Evolutionary conservation across 1,284 basidiomycete species (phyloP), one percentile per base, ranked within the genome.

Genomic region (Retiboletus flavoniger): DNA sequence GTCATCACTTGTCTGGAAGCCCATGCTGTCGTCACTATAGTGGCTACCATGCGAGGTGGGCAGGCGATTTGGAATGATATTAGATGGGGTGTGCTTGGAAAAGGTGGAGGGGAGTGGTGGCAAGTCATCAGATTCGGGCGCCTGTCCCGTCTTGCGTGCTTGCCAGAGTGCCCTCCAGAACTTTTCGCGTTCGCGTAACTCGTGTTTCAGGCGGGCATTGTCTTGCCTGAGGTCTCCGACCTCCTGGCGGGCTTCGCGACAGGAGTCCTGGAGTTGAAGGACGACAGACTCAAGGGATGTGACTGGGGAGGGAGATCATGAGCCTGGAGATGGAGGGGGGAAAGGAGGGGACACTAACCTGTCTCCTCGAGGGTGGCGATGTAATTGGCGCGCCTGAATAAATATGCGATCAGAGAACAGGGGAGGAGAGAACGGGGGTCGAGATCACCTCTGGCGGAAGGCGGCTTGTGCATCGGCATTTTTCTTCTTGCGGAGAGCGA

Each of bases 351-450:
- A 58, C 66, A 59, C 71, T 74, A 66, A 87, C 89, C 89, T 77
- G 89, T 90, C 72, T 90, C 89, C 70, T 92, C 90, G 60, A 92
- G 80, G n/a, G 89, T 91, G 44, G 87, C 83, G 67, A 92, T 92
- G 69, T 92, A 92, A 72, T 89, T 91, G 48, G 87, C 87, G 60
- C 89, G 79, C 64, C 89, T 77, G 40, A 81, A 63, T 83, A 74
- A 53, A 53, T 87, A 68, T 75, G 76, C 16, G 59, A 71, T 68
- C 55, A 67, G 66, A 52, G 41, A 55, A 47, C 19, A 32, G 48
- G 36, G 47, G 50, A 46, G 17, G 45, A 36, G 44, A 11, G 42
- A 4, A n/a, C 17, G 44, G 50, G 50, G 50, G 19, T 29, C 45
- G 39, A 36, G 57, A 57, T 53, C 46, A 68, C 68, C 71, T 70